A percentile compares a stretch with the other conserved stretches of the same genome.
Evolutionary conservation across 305 asterid species (phyloP).

Genomic region (Stenogyne calaminthoides): DNA sequence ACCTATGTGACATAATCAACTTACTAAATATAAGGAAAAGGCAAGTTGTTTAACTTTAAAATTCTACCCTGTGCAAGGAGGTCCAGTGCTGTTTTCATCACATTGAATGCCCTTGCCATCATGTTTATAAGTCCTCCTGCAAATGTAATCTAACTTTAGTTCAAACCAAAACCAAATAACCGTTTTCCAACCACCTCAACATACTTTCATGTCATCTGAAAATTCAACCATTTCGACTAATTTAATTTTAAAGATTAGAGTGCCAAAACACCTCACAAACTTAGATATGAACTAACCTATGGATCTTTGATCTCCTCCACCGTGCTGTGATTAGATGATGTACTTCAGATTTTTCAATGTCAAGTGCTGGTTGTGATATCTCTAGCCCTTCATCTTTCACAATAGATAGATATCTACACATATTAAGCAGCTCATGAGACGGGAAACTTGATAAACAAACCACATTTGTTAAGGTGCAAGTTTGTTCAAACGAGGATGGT

Average conservation of each 20-base stretch:
- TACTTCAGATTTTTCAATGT: slow-evolving; percentile 60
- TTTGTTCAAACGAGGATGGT: not conserved
- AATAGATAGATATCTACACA: slow-evolving; percentile 62
- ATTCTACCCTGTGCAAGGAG: slow-evolving; percentile 94
- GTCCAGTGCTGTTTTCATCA: slow-evolving; percentile 61
- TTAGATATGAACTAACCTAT: slow-evolving; percentile 48
- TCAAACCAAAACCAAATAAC: not conserved
- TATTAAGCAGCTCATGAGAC: not conserved
- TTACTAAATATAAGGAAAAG: not conserved
- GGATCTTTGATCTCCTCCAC: slow-evolving; percentile 56
- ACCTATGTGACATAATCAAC: not conserved
- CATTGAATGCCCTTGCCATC: slow-evolving; percentile 62
- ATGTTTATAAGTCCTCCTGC: slow-evolving; percentile 68
- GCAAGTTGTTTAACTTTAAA: slow-evolving; percentile 32
- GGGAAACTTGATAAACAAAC: not conserved
- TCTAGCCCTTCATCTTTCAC: slow-evolving; percentile 70
- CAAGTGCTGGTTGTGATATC: slow-evolving; percentile 94
- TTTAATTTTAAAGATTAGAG: too few species aligned
- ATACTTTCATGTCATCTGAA: too few species aligned
- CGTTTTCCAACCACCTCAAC: too few species aligned
- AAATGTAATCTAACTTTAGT: not conserved
- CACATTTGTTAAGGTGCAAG: not conserved
- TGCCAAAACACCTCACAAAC: not conserved
- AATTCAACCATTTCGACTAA: too few species aligned
- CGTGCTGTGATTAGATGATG: slow-evolving; percentile 91